Evolutionary conservation across 1,284 basidiomycete genomes (phyloP).

Genomic region (Ganoderma sp.): DNA sequence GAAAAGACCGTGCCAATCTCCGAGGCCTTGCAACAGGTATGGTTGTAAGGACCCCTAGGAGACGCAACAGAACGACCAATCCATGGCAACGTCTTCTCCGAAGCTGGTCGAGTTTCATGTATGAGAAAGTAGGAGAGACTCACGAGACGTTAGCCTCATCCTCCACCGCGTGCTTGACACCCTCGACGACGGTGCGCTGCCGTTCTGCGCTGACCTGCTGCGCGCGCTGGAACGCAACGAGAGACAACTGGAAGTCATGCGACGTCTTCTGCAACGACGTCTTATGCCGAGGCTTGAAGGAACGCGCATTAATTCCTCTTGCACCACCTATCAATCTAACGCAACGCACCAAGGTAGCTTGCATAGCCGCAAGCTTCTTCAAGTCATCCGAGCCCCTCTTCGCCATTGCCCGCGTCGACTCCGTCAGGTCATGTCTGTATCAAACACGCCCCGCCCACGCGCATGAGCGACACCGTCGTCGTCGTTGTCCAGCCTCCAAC

Average conservation of each 20-base stretch:
- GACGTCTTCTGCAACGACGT: conserved; percentile 88
- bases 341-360: conserved; percentile 54
- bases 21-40: background rate
- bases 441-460: too few relatives aligned
- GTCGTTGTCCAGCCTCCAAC: too few relatives aligned
- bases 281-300: conserved; percentile 72
- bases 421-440: conserved; percentile 84
- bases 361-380: conserved; percentile 81
- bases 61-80: background rate
- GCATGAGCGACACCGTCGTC: conserved; percentile 4
- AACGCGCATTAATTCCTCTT: background rate
- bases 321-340: background rate
- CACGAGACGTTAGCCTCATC: conserved; percentile 52
- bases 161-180: conserved; percentile 77
- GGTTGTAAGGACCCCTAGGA: background rate
- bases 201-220: conserved; percentile 90
- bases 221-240: conserved; percentile 90
- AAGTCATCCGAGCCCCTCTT: conserved; percentile 93
- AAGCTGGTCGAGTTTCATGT: background rate
- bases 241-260: conserved; percentile 89
- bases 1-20: background rate
- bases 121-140: conserved; percentile 33
- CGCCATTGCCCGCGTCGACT: conserved; percentile 92
- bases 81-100: background rate
- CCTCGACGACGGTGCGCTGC: conserved; percentile 84